phyloP scores from a whole-genome alignment of 176 grass and related monocot species.

The Oryza meridionalis region DNA sequence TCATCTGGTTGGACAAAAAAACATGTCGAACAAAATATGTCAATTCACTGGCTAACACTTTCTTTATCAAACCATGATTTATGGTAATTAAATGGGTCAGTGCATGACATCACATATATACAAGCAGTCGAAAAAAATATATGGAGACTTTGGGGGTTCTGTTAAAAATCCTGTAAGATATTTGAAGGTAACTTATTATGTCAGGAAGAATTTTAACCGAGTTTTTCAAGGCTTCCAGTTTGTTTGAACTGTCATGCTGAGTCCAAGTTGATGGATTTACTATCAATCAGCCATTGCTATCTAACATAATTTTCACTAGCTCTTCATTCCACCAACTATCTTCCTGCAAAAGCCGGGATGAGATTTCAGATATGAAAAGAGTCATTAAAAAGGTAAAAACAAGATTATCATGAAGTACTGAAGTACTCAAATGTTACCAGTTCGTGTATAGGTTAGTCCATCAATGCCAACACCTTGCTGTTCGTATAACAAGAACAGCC shows the following conservation, averaged over 20 bases:
- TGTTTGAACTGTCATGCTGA: background rate
- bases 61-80: background rate
- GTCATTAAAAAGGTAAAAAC: background rate
- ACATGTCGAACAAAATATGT: constrained; percentile 15
- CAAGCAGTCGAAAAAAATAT: background rate
- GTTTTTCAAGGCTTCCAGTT: background rate
- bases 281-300: constrained; percentile 3
- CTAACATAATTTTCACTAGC: background rate
- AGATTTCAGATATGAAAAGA: background rate
- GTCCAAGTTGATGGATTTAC: background rate
- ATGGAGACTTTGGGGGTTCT: background rate
- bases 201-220: background rate
- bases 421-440: constrained; percentile 35
- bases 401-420: background rate
- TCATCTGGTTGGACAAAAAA: background rate
- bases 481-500: background rate
- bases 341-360: constrained; percentile 30
- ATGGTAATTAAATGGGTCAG: constrained; percentile 1
- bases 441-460: constrained; percentile 2
- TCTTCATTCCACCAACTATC: background rate
- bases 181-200: constrained; percentile 15
- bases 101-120: background rate
- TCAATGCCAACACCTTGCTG: constrained; percentile 10
- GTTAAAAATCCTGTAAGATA: background rate
- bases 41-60: background rate